These are phyloP conservation scores for Musa beccarii DNA, from an alignment of 176 grass and related monocot species.

Conservation along the genomic window DNA sequence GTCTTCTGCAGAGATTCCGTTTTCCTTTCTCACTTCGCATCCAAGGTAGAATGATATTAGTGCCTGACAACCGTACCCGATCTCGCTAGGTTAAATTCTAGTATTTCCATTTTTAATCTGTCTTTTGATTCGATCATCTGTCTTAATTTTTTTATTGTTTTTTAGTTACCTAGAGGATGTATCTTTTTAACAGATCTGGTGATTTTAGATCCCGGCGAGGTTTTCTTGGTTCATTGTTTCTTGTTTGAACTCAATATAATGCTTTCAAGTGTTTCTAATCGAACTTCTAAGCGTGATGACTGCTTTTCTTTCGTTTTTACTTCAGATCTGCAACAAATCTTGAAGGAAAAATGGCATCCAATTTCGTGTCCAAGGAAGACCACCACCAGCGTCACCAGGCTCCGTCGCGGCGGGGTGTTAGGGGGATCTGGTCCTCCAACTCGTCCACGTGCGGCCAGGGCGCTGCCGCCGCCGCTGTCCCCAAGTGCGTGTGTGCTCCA, in stretches of 20 bases:
- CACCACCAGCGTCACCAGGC: constrained; percentile 25
- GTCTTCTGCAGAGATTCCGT: background rate
- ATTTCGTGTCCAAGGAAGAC: constrained; percentile 47
- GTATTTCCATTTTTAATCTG: too few relatives aligned
- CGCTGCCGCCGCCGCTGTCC: background rate
- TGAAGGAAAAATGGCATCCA: constrained; percentile 45
- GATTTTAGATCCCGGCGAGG: too few relatives aligned
- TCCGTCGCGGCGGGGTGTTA: constrained; percentile 30
- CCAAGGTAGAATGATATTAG: too few relatives aligned
- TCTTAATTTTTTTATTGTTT: too few relatives aligned
- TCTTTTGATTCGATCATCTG: too few relatives aligned
- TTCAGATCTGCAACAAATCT: background rate
- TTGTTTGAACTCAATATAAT: background rate
- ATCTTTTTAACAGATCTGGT: too few relatives aligned
- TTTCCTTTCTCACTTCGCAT: background rate
- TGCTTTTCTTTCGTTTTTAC: background rate
- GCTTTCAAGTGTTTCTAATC: too few relatives aligned
- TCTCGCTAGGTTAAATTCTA: too few relatives aligned
- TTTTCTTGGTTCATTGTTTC: too few relatives aligned
- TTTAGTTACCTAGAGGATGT: too few relatives aligned
- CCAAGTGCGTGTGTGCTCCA: constrained; percentile 77
- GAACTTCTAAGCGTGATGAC: background rate
- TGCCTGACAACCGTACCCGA: too few relatives aligned
- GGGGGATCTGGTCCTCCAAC: constrained; percentile 27
- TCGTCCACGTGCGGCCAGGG: constrained; percentile 27